phyloP scores from a whole-genome alignment of 345 rosid species.

The Gossypium bickii region DNA sequence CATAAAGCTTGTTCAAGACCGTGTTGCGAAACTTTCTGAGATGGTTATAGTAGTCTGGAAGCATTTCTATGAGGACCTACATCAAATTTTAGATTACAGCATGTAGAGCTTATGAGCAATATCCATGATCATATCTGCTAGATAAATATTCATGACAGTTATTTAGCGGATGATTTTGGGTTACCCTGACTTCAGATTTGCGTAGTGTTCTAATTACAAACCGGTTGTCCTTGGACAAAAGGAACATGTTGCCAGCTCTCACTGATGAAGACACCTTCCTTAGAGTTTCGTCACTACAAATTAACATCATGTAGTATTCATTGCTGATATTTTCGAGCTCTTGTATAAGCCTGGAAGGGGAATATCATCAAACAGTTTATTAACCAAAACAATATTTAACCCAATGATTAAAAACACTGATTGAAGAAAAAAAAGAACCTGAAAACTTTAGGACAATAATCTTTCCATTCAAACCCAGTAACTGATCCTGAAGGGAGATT shows the following conservation, averaged over 20 bases:
- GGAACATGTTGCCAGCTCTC: conserved; percentile 36
- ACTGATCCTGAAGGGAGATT: conserved; percentile 29
- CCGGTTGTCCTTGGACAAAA: conserved; percentile 37
- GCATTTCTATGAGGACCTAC: conserved; percentile 40
- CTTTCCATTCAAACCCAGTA: conserved; percentile 45
- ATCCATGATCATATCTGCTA: background rate
- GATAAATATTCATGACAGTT: background rate
- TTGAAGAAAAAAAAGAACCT: conserved; percentile 27
- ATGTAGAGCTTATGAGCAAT: background rate
- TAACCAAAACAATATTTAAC: background rate
- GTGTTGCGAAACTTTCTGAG: conserved; percentile 33
- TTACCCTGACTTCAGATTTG: conserved; percentile 58
- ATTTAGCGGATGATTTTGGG: background rate
- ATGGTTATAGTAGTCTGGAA: conserved; percentile 45
- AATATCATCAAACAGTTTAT: background rate
- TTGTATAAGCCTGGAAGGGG: conserved; percentile 35
- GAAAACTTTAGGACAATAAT: conserved; percentile 54
- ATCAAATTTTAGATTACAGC: background rate
- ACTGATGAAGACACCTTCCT: conserved; percentile 31
- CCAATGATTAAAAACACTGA: background rate
- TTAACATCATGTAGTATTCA: conserved; percentile 36
- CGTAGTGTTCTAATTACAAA: conserved; percentile 38
- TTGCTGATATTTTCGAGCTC: conserved; percentile 36
- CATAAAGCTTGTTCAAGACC: conserved; percentile 40
- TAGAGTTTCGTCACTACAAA: conserved; percentile 43